Evolutionary conservation across 495 filamentous ascomycete species (phyloP), one percentile per base, ranked within the genome.

Genomic region (Penicillium pulvis): DNA sequence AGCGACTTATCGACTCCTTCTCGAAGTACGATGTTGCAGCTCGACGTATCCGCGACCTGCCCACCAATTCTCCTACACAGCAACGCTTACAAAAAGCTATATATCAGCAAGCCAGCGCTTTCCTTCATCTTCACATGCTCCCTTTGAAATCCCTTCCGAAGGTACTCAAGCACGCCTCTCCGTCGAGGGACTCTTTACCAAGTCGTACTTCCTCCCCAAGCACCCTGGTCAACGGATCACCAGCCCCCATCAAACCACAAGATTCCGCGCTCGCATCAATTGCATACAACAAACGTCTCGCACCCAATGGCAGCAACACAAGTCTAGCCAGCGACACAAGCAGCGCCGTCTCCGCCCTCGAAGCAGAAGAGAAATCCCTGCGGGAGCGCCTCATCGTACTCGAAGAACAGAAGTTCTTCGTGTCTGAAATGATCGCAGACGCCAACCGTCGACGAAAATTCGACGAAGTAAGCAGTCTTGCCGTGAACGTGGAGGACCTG

Each of bases 351-450:
- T 90, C 88, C 1, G 85, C 84, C 5, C 73, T 96, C 17, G 91
- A 96, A 69, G 85, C 82, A 9, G 91, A 95, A 65, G 95, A 98
- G 68, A 96, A 93, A 63, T 86, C 91, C 30, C 72, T 96, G 1
- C 82, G 89, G 12, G 93, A 98, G 65, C 78, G 85, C 42, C 73
- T 98, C 17, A 91, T 96, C 43, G 90, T 98, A 23, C 79, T 98
- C 0, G 94, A 98, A 74, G 94, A 98, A 69, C 94, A 98, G 72
- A 85, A 85, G 67, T 97, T 97, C 67, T 83, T 98, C 66, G 92
- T 98, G 0, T 82, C 85, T 17, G 88, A 90, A 62, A 97, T 97
- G 92, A 82, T 98, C 48, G 85, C 80, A 6, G 87, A 89, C 47
- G 93, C 94, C 4, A 89, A 87, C 51, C 89, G 86, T 58, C 82